Evolutionary conservation across 2,329 filamentous ascomycete genomes (phyloP).

Genomic region (Ophiostoma novo-ulmi): DNA sequence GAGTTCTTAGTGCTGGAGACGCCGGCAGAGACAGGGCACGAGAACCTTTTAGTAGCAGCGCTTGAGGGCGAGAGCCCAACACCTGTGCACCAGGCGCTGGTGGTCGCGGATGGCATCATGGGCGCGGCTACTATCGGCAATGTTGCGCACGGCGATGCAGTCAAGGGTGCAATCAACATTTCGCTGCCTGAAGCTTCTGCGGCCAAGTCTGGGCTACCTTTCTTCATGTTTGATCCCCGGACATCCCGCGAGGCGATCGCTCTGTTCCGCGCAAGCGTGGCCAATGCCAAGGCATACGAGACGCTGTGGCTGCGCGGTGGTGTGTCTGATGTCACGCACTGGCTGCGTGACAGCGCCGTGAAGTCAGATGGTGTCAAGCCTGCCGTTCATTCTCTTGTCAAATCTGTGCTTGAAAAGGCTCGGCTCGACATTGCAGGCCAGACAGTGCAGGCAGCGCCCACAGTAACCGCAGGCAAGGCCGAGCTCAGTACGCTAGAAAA

Average conservation of each 20-base stretch:
- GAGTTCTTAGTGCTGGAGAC: constrained; percentile 57
- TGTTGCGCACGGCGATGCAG: constrained; percentile 37
- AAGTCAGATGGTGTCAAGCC: constrained; percentile 52
- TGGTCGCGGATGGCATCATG: constrained; percentile 67
- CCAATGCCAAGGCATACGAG: constrained; percentile 68
- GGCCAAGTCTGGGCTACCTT: constrained; percentile 37
- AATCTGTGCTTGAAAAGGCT: constrained; percentile 54
- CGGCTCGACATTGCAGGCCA: constrained; percentile 39
- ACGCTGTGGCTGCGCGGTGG: constrained; percentile 69
- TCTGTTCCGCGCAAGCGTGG: constrained; percentile 62
- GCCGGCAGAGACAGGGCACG: constrained; percentile 21
- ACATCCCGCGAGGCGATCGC: constrained; percentile 58
- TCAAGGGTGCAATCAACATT: constrained; percentile 54
- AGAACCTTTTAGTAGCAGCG: constrained; percentile 32
- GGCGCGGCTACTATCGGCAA: constrained; percentile 55
- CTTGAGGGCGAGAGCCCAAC: constrained; percentile 63
- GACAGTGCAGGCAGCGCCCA: not conserved
- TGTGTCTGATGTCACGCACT: constrained; percentile 58
- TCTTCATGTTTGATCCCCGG: constrained; percentile 58
- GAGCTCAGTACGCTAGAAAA: constrained; percentile 48
- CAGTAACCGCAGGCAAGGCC: constrained; percentile 29
- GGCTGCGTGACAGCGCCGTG: constrained; percentile 53
- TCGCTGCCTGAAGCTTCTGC: constrained; percentile 38
- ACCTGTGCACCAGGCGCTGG: constrained; percentile 75
- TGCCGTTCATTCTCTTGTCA: constrained; percentile 60